These are phyloP conservation scores for Odonthalia washingtoniensis DNA, from an alignment of 31 red algal genomes.

Conservation along the genomic window DNA sequence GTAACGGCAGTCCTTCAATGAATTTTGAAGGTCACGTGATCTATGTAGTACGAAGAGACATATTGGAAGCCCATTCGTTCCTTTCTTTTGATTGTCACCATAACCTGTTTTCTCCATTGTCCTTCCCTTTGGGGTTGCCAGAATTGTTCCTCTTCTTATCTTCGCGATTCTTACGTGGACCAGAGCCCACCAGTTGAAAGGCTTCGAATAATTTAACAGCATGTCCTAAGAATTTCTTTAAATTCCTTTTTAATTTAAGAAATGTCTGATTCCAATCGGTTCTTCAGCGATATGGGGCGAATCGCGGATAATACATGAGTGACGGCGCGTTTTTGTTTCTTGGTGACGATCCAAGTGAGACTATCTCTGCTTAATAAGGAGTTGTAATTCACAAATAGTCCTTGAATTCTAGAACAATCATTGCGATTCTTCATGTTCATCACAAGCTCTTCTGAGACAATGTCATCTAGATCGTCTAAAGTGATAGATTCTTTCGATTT, in stretches of 20 bases:
- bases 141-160: neutral
- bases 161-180: neutral
- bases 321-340: neutral
- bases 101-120: neutral
- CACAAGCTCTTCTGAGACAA: slow-evolving; percentile 19
- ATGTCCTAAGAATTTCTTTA: neutral
- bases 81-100: neutral
- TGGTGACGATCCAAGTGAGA: slow-evolving; percentile 20
- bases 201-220: neutral
- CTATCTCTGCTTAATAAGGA: neutral
- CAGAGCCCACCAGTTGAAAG: neutral
- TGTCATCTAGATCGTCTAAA: neutral
- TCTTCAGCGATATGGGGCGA: slow-evolving; percentile 6
- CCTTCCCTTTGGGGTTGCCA: neutral
- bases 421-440: slow-evolving; percentile 23
- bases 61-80: too few relatives aligned
- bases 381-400: slow-evolving; percentile 20
- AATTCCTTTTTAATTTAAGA: neutral
- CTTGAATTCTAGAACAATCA: slow-evolving; percentile 23
- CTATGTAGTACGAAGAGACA: too few relatives aligned
- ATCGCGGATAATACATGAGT: neutral
- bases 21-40: too few relatives aligned
- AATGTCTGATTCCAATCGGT: neutral
- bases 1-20: too few relatives aligned
- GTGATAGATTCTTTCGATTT: neutral